phyloP scores from a whole-genome alignment of 495 filamentous ascomycete species.

The Talaromyces ruber region DNA sequence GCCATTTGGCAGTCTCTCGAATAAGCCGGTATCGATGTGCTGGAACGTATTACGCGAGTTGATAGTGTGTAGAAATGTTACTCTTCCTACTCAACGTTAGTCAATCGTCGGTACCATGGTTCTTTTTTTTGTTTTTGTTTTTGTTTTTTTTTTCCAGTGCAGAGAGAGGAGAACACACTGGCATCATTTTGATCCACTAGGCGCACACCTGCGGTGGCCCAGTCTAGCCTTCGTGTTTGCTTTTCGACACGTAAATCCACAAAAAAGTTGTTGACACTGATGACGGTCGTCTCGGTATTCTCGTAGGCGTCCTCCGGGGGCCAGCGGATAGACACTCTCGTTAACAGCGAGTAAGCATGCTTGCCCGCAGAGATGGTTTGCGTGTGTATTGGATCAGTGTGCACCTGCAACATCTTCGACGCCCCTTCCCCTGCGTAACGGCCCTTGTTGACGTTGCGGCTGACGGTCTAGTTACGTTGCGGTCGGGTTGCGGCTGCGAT shows the following conservation, averaged over 20 bases:
- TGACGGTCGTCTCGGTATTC: conserved; percentile 36
- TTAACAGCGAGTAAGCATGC: conserved; percentile 14
- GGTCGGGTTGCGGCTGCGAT: background rate
- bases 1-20: background rate
- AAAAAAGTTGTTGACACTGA: conserved; percentile 36
- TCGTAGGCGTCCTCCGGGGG: conserved; percentile 28
- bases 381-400: conserved; percentile 3
- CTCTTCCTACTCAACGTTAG: background rate
- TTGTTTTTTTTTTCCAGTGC: too few relatives aligned
- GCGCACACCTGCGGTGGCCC: conserved; percentile 6
- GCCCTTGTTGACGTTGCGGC: background rate
- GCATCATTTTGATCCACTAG: conserved; percentile 5
- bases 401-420: conserved; percentile 1
- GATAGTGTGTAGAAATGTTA: conserved; percentile 5
- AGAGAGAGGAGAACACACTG: background rate
- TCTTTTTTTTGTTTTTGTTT: too few relatives aligned
- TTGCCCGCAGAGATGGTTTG: conserved; percentile 5
- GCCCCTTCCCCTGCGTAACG: conserved; percentile 1
- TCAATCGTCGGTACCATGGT: background rate
- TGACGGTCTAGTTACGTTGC: background rate
- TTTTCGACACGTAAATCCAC: conserved; percentile 29
- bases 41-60: conserved; percentile 7
- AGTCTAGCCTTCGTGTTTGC: conserved; percentile 17
- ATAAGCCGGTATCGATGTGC: conserved; percentile 4
- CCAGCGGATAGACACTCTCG: conserved; percentile 37